These are phyloP conservation scores for Neoarthrinium moseri DNA, from an alignment of 2,329 filamentous ascomycete genomes.

Conservation along the genomic window DNA sequence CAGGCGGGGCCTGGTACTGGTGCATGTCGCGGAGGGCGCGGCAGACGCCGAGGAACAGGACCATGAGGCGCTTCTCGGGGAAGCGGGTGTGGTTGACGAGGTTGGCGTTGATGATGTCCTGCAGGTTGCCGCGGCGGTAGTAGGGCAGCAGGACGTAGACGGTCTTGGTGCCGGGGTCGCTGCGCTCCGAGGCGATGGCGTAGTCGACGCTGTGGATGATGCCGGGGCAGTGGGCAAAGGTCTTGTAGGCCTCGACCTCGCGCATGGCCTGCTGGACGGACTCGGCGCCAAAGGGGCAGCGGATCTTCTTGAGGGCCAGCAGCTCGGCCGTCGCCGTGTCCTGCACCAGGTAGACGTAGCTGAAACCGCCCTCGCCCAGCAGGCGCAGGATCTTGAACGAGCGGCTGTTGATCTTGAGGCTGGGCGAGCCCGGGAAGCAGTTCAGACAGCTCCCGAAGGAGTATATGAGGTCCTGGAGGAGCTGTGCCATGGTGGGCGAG, in stretches of 20 bases:
- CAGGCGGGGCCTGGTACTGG: constrained; percentile 64
- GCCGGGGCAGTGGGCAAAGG: constrained; percentile 79
- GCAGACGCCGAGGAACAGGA: constrained; percentile 88
- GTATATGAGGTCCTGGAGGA: constrained; percentile 85
- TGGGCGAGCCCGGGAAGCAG: constrained; percentile 92
- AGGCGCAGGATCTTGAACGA: constrained; percentile 95
- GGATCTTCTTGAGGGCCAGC: constrained; percentile 97
- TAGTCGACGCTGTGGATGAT: constrained; percentile 57
- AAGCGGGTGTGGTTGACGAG: constrained; percentile 92
- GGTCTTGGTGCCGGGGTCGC: constrained; percentile 74
- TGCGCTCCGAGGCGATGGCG: constrained; percentile 54
- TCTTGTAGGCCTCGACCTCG: constrained; percentile 93
- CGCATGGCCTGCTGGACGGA: constrained; percentile 92
- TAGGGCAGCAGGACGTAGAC: constrained; percentile 97
- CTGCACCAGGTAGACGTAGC: constrained; percentile 97
- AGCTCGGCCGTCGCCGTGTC: constrained; percentile 80
- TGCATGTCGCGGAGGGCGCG: constrained; percentile 88
- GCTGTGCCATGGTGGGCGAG: constrained; percentile 65
- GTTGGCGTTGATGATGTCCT: constrained; percentile 98
- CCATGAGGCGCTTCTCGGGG: constrained; percentile 84
- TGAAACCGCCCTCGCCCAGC: constrained; percentile 96
- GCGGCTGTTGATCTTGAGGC: constrained; percentile 90
- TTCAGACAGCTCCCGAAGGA: constrained; percentile 93
- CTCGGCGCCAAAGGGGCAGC: constrained; percentile 96
- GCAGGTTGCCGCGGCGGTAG: constrained; percentile 90